Conservation (phyloP, 331 rosid species). For the Quercus tomentella region DNA sequence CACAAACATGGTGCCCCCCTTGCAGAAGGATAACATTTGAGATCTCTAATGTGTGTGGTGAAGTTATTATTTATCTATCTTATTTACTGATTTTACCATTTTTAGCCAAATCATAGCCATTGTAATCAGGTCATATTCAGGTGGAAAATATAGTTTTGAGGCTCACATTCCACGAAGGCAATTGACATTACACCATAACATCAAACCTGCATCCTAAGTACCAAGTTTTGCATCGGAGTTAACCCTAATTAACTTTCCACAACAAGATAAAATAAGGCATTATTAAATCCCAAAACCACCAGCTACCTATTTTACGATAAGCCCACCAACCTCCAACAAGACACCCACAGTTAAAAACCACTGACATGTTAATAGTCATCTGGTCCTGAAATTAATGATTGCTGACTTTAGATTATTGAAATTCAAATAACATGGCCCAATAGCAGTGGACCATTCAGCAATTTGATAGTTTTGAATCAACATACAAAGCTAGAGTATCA, state of each 20-base stretch:
- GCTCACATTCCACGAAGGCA: neutral
- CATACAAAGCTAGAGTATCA: neutral
- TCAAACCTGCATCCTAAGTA: neutral
- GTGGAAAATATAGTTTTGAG: neutral
- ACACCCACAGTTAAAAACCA: neutral
- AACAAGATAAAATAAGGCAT: neutral
- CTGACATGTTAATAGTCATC: neutral
- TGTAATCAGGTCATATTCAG: neutral
- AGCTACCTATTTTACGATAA: neutral
- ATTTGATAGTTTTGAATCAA: slow-evolving; percentile 1
- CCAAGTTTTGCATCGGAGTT: neutral
- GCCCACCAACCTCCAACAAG: neutral
- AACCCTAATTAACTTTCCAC: slow-evolving; percentile 4
- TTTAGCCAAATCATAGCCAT: neutral
- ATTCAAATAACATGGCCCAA: neutral
- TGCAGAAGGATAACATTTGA: neutral
- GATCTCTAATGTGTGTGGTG: neutral
- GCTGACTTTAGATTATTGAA: neutral
- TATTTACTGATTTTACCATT: neutral
- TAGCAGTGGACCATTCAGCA: neutral
- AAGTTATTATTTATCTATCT: neutral
- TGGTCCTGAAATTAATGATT: neutral
- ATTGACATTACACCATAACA: neutral
- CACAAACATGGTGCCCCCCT: neutral
- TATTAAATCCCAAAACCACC: neutral